Percentiles rank a stretch among this genome's conserved stretches.
Conservation (phyloP, 176 grass and related monocot species). For the Oryza brachyantha region DNA sequence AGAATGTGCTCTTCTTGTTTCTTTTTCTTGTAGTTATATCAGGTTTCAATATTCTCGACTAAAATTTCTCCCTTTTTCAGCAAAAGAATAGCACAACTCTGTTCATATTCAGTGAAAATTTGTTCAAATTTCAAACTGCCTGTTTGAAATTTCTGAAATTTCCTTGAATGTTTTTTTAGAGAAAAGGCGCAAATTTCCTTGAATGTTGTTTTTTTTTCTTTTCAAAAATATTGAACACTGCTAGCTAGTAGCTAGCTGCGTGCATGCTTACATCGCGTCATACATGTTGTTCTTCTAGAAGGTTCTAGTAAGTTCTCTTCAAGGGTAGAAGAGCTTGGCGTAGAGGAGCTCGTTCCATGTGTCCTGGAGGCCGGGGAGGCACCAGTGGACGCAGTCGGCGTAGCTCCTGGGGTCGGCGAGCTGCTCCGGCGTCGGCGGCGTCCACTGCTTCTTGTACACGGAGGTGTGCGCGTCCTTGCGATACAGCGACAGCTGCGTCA, state of each 20-base stretch:
- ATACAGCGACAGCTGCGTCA: conserved; percentile 67
- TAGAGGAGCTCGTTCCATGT: conserved; percentile 79
- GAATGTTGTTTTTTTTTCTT: background rate
- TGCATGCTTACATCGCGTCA: background rate
- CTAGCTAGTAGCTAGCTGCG: background rate
- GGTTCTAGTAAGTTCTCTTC: background rate
- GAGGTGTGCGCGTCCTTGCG: conserved; percentile 75
- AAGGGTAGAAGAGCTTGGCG: conserved; percentile 72
- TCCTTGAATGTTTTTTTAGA: background rate
- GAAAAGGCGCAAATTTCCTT: no score
- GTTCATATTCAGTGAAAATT: background rate
- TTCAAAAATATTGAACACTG: background rate
- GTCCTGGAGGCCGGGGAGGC: conserved; percentile 63
- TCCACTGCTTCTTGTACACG: conserved; percentile 76
- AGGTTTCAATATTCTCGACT: background rate
- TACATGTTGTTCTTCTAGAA: background rate
- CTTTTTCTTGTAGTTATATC: no score
- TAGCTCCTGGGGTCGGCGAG: conserved; percentile 51
- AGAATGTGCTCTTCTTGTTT: no score
- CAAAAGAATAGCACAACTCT: background rate
- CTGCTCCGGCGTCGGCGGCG: conserved; percentile 42
- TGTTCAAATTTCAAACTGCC: background rate
- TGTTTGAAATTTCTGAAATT: background rate
- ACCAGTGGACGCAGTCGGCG: conserved; percentile 79
- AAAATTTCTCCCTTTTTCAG: background rate